Base-by-base conservation (phyloP, 257 asterid genomes). In the Datura wrightii region DNA sequence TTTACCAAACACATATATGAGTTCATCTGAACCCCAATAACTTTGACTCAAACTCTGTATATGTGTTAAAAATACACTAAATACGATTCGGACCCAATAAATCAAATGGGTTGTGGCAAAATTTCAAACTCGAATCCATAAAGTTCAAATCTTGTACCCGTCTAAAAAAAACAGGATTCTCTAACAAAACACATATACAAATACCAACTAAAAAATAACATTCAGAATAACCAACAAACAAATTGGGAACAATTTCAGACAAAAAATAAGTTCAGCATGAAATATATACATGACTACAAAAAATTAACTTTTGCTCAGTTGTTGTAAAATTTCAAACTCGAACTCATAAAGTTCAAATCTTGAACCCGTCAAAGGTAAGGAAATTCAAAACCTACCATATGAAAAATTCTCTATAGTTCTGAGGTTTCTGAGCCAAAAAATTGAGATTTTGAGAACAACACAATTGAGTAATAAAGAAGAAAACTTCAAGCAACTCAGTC, bases 391-490 rank as follows among this genome's bases (percentile, higher is more conserved):
- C 81, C 48, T 48, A 74, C 81, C 81, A 74, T 67, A 66, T 72
- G 59, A 74, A 48, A 48, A 48, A 48, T 74, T 74, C n/a, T 4
- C 8, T 59, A 18, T 56, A 56, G 9, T 58, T 14, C 24, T 70
- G 55, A 46, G 37, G 10, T 72, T 39, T 72, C 18, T 50, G 53
- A 46, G 69, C 7, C 39, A 71, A 44, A 71, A 3, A 74, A 11
- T 59, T 48, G 41, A 72, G 10, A 54, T 71, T n/a, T 44, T 44
- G 2, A 74, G 42, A 11, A 19, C 80, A 44, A n/a, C 39, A 1
- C 80, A 44, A 60, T 46, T 48, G 50, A 67, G 24, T 67, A 67
- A 67, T 37, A 67, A 67, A 67, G 31, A 67, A 67, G 50, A 67
- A 67, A 67, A 1, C 50, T 67, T 67, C 76, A 67, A 15, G 13